phyloP scores from a whole-genome alignment of 148 eudicot species.

The Linanthus parryae region DNA sequence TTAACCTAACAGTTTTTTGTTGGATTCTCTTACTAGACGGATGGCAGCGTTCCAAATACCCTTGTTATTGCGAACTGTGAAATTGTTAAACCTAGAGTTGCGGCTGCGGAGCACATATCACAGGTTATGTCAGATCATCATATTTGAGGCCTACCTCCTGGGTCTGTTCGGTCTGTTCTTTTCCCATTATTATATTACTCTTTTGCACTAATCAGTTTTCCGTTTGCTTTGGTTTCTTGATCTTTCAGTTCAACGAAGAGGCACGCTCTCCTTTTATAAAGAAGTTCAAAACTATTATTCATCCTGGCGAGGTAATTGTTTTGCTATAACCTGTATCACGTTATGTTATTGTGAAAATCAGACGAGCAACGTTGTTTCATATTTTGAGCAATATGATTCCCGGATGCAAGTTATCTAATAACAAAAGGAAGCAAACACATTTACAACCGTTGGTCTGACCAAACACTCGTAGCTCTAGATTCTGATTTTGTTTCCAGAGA shows the following conservation, averaged over 20 bases:
- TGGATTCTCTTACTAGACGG: conserved; percentile 50
- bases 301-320: conserved; percentile 89
- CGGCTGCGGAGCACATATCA: conserved; percentile 97
- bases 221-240: conserved; percentile 7
- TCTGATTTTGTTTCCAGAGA: too few relatives aligned
- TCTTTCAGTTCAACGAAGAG: conserved; percentile 93
- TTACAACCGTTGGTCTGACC: too few relatives aligned
- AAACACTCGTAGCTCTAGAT: too few relatives aligned
- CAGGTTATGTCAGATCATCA: conserved; percentile 54
- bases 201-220: neutral
- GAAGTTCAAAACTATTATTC: conserved; percentile 88
- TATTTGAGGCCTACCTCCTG: neutral
- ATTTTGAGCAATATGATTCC: too few relatives aligned
- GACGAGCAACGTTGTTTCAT: too few relatives aligned
- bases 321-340: too few relatives aligned
- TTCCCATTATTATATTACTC: neutral
- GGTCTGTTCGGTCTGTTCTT: neutral
- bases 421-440: too few relatives aligned
- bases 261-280: conserved; percentile 93
- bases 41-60: conserved; percentile 90
- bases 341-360: too few relatives aligned
- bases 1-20: neutral
- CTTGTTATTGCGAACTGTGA: conserved; percentile 94
- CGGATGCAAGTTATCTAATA: too few relatives aligned
- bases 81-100: conserved; percentile 93